These are phyloP conservation scores for Asclepias syriaca DNA, from an alignment of 257 asterid genomes.

Conservation along the genomic window DNA sequence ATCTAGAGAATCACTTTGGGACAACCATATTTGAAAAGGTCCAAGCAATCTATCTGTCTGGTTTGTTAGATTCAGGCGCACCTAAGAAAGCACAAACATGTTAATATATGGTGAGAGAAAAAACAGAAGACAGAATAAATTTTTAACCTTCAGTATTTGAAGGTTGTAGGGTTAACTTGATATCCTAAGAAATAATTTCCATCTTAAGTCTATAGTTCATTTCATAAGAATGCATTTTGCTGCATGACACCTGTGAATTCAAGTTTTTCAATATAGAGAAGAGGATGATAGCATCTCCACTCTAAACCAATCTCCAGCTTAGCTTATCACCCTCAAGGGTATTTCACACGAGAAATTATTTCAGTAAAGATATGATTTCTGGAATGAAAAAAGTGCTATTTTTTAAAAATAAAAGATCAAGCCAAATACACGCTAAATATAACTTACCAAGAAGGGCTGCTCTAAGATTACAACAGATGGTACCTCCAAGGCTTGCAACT, in stretches of 20 bases:
- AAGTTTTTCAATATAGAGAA: not conserved
- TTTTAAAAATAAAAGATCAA: no score
- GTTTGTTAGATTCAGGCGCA: conserved; percentile 59
- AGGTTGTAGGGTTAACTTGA: not conserved
- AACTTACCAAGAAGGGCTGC: conserved; percentile 76
- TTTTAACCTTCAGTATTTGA: not conserved
- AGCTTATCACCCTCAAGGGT: not conserved
- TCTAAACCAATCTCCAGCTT: not conserved
- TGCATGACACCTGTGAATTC: not conserved
- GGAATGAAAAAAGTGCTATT: no score
- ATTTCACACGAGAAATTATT: not conserved
- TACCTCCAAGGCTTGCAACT: conserved; percentile 64
- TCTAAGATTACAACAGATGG: conserved; percentile 70
- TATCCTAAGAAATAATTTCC: not conserved
- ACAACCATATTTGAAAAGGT: conserved; percentile 81
- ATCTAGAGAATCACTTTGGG: conserved; percentile 68
- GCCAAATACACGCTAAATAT: not conserved
- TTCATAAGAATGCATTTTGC: not conserved
- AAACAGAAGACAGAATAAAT: not conserved
- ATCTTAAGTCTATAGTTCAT: not conserved
- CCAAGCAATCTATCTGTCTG: conserved; percentile 84
- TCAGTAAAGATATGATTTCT: not conserved
- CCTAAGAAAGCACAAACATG: conserved; percentile 33
- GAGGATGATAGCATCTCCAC: not conserved
- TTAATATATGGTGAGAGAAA: conserved; percentile 10